Evolutionary conservation across 257 asterid genomes (phyloP), one percentile per base, ranked within the genome.

Genomic region (Apocynum venetum): DNA sequence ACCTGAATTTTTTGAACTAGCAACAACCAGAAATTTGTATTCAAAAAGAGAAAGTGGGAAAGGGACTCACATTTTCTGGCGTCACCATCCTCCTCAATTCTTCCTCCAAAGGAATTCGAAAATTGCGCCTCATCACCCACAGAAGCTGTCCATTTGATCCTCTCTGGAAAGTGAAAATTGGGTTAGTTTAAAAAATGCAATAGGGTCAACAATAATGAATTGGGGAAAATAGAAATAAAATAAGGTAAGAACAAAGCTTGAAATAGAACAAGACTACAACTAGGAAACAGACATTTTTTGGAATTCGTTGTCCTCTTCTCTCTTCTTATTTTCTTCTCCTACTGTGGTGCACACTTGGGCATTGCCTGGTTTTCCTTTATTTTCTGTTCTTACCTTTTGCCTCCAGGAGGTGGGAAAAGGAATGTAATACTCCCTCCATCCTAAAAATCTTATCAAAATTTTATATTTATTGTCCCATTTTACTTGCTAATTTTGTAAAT

Each of bases 81-180:
- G 97, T 87, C 84, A 96, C 97, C 96, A 93, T 86, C 97, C 98
- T 93, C 86, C 99, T 89, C 79, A 96, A 79, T 85, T 91, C 98
- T 88, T 96, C 98, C 82, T 96, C 98, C 5, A 91, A 93, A 60
- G 99, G 99, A 80, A 96, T 90, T 74, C 95, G 97, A 79, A 92
- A 94, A 84, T 84, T 87, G 80, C 86, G 91, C 87, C 87, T 91
- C 99, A 93, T 93, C 76, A 85, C 94, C 98, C 98, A 95, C 72
- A 83, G 79, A 75, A 78, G 78, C 79, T 89, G 93, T 78, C 99
- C 99, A 86, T 81, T 84, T 78, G 91, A 76, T 74, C 93, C 93
- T 84, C 83, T 93, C 98, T 96, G 86, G 76, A 80, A 67, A 74
- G 65, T 46, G 31, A 60, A 57, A 56, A 60, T 19, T 11, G 56